Conservation (phyloP, 2,329 filamentous ascomycete genomes). For the Sphaerulina musiva region DNA sequence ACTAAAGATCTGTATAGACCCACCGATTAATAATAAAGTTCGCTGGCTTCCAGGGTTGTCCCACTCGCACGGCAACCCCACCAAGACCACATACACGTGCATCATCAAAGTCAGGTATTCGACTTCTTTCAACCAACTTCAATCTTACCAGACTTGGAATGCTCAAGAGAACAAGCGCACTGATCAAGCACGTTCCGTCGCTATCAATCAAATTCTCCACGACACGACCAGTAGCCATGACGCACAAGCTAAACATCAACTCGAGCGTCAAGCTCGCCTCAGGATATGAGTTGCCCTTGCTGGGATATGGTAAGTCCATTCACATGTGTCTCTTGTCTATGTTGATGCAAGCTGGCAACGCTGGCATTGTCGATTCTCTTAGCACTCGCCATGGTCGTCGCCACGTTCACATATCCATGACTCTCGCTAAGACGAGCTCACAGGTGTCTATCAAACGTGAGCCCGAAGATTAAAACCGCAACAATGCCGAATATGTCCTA, state of each 20-base stretch:
- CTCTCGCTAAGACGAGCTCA: neutral
- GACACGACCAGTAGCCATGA: constrained; percentile 33
- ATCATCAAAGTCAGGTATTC: neutral
- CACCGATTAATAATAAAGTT: too few relatives aligned
- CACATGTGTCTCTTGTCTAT: neutral
- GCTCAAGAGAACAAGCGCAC: constrained; percentile 1
- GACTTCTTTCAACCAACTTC: neutral
- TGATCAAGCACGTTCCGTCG: neutral
- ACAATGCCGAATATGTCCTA: neutral
- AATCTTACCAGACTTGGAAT: constrained; percentile 8
- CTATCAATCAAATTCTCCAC: constrained; percentile 15
- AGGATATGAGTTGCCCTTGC: constrained; percentile 54
- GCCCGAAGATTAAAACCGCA: neutral
- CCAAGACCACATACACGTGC: neutral
- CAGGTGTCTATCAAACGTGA: constrained; percentile 34
- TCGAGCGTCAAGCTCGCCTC: constrained; percentile 50
- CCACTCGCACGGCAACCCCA: too few relatives aligned
- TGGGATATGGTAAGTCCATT: constrained; percentile 51
- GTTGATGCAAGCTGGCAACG: neutral
- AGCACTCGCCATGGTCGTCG: neutral
- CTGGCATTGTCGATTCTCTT: too few relatives aligned
- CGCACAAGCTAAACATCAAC: constrained; percentile 39
- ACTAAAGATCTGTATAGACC: too few relatives aligned
- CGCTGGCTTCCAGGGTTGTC: too few relatives aligned
- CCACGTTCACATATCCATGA: neutral